Conservation (phyloP, 371 early-diverging fungal species). For the Dichotomocladium elegans region DNA sequence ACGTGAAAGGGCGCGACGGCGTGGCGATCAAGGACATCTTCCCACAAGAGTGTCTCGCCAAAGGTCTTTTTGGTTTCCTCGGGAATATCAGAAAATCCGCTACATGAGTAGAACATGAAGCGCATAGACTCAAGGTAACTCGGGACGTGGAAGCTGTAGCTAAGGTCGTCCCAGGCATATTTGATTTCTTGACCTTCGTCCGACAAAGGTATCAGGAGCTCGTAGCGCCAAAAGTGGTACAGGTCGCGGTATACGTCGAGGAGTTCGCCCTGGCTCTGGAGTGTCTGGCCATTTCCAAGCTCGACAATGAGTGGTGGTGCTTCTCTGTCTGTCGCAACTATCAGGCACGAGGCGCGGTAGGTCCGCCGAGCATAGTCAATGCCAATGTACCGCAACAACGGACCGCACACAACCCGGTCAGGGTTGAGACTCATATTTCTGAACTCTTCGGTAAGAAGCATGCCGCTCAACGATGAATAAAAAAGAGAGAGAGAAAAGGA, state of each 20-base stretch:
- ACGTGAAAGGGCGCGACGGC: conserved; percentile 65
- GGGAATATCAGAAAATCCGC: conserved; percentile 63
- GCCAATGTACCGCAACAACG: conserved; percentile 27
- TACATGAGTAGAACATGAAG: conserved; percentile 65
- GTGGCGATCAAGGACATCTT: conserved; percentile 71
- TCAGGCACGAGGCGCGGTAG: conserved; percentile 29
- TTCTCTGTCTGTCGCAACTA: conserved; percentile 19
- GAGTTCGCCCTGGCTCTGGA: conserved; percentile 8
- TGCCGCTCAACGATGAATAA: no score
- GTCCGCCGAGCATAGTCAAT: conserved; percentile 17
- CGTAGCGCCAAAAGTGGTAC: conserved; percentile 39
- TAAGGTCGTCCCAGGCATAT: conserved; percentile 11
- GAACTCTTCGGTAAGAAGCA: not conserved
- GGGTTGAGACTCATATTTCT: not conserved
- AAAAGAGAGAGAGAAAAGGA: no score
- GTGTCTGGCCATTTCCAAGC: not conserved
- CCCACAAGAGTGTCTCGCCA: conserved; percentile 65
- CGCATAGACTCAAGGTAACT: conserved; percentile 41
- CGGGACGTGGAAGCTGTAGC: conserved; percentile 31
- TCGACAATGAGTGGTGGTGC: conserved; percentile 11
- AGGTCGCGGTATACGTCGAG: conserved; percentile 22
- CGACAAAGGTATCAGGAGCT: conserved; percentile 21
- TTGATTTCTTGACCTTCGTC: conserved; percentile 17
- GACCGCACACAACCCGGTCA: conserved; percentile 23
- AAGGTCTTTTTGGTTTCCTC: conserved; percentile 32